phyloP scores from a whole-genome alignment of 225 moss, liverwort and hornwort species.

The Rhytidiadelphus loreus region DNA sequence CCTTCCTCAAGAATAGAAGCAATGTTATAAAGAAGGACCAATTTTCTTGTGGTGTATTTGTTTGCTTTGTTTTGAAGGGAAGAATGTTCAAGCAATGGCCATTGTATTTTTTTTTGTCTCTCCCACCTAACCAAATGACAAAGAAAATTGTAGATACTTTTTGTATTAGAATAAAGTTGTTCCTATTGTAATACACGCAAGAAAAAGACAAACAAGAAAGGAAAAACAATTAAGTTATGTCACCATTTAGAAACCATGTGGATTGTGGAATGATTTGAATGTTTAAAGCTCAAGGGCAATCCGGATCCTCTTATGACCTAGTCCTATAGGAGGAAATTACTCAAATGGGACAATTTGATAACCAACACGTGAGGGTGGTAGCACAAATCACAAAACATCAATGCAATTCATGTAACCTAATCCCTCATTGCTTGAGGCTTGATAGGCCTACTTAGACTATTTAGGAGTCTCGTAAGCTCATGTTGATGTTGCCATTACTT shows the following conservation, averaged over 20 bases:
- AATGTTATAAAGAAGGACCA: not conserved
- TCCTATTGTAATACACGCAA: not conserved
- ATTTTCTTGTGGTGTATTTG: not conserved
- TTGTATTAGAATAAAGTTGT: not conserved
- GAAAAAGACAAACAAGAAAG: not conserved
- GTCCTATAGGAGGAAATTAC: not conserved
- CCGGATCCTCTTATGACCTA: accelerated
- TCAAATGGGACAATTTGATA: not conserved
- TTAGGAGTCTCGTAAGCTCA: not conserved
- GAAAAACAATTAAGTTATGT: not conserved
- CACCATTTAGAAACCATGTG: not conserved
- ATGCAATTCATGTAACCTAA: not conserved
- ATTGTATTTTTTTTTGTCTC: not conserved
- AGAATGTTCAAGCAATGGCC: not conserved
- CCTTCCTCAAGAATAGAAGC: not conserved
- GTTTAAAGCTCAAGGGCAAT: too few species aligned
- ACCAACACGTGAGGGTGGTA: not conserved
- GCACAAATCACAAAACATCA: not conserved
- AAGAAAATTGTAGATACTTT: too few species aligned
- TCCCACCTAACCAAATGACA: too few species aligned
- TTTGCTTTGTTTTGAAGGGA: not conserved
- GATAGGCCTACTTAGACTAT: too few species aligned
- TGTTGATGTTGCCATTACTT: not conserved
- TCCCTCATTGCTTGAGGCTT: too few species aligned
- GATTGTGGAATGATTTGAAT: not conserved